Evolutionary conservation across 352 stramenopile genomes (phyloP), one percentile per base, ranked within the genome.

Genomic region (Globisporangium acanthophoron): DNA sequence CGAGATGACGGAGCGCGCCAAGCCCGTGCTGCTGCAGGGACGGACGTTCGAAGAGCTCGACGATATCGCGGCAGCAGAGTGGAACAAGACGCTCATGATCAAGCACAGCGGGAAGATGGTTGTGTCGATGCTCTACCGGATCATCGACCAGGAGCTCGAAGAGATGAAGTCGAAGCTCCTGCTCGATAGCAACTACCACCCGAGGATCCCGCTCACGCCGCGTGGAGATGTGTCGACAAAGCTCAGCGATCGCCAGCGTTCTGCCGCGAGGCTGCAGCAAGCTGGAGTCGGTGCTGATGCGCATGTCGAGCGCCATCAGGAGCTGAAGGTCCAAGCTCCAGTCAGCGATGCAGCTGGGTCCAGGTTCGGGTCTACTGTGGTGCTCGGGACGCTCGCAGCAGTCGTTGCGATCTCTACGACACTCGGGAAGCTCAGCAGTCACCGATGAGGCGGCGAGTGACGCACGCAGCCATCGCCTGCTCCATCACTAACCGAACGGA

Each of bases 1-100:
- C 2, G 80, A 80, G 39, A 78, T 94, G 70, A 55, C 65, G 15
- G 66, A 73, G n/a, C 70, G 61, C 0, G 52, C 73, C 5, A 85
- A 87, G 20, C 85, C 85, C 5, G 68, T 92, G 24, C 45, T 94
- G 18, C 71, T 92, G 16, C 82, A 94, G 51, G 80, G 85, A 2
- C 78, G 89, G 58, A 92, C 80, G 0, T 92, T 92, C 53, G 74
- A 90, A 68, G 82, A 94, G 59, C 53, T 87, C 3, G 65, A 70
- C 44, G 27, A 18, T 3, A 18, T 31, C 11, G 70, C 78, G 21
- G 52, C 63, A 29, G 70, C 68, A 13, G 82, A 94, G 53, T 94
- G 85, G 85, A 76, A 92, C 51, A 94, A 94, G 54, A 65, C 79
- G 31, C 75, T 71, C 3, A 94, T 94, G 85, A 88, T 94, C 66